Evolutionary conservation across 2,329 filamentous ascomycete species (phyloP).

Genomic region (Claviceps sp.): DNA sequence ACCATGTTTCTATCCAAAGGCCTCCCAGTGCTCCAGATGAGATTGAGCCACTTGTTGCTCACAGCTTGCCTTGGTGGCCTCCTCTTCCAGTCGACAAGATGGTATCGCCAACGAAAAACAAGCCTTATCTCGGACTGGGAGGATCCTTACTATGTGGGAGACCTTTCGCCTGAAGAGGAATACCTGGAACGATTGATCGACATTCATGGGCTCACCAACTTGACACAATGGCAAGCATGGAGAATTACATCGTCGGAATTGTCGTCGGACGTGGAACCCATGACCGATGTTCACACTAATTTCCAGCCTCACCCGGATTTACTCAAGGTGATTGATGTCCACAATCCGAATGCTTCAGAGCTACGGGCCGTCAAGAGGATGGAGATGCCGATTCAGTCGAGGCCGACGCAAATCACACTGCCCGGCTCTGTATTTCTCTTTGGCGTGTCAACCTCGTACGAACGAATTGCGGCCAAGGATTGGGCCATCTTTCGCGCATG

Average conservation of each 20-base stretch:
- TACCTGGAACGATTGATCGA: conserved; percentile 18
- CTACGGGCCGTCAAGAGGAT: conserved; percentile 18
- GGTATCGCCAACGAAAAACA: conserved; percentile 5
- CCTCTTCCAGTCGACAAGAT: conserved; percentile 11
- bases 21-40: conserved; percentile 11
- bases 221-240: conserved; percentile 22
- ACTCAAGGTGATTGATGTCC: conserved; percentile 14
- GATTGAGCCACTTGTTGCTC: conserved; percentile 12
- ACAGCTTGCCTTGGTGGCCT: conserved; percentile 14
- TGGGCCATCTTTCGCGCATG: conserved; percentile 27
- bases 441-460: conserved; percentile 29
- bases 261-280: conserved; percentile 13
- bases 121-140: conserved; percentile 6
- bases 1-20: conserved; percentile 16
- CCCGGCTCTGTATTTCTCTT: conserved; percentile 30
- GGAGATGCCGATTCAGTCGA: conserved; percentile 19
- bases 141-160: conserved; percentile 6
- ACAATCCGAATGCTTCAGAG: conserved; percentile 12
- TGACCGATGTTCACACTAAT: conserved; percentile 17
- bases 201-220: conserved; percentile 16
- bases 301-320: conserved; percentile 17
- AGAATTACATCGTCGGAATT: conserved; percentile 17
- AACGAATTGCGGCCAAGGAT: conserved; percentile 24
- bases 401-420: conserved; percentile 17
- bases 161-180: conserved; percentile 17